Evolutionary conservation across 768 basidiomycete species (phyloP), one percentile per base, ranked within the genome.

Genomic region (Leccinum sublutescens): DNA sequence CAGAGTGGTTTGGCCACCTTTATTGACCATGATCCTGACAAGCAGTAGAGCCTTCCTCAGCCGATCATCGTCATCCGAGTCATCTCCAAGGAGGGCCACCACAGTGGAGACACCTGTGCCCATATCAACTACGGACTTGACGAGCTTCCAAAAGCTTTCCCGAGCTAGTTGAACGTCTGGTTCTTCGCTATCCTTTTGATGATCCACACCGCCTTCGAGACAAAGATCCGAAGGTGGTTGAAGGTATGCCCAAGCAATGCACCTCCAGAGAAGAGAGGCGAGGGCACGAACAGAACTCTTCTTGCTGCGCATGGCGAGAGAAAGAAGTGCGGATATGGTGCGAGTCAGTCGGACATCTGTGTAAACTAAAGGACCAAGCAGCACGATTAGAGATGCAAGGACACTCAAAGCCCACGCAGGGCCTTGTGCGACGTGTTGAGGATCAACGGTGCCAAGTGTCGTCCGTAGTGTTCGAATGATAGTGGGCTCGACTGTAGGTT

Each of bases 391-490:
- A 60, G 79, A 78, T 0, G 86, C 84, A 2, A 91, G 74, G 33
- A 91, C 86, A 59, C 81, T 82, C 55, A 90, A 76, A 5, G 82
- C 86, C 91, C 91, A 93, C 1, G 88, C 85, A 9, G 91, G 89
- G 1, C 89, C 89, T 65, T 91, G 86, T 1, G 89, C 87, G 8
- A 81, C 81, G 60, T 86, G 81, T 6, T 73, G 69, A 2, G 85
- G 85, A 6, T 88, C 85, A 4, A 75, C 70, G 1, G 80, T 77
- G 15, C 72, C 72, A 50, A 92, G 74, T 1, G 86, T 88, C 1
- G 83, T 83, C 27, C 87, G 83, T 5, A 92, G 77, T 1, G 87
- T 88, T 52, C 86, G 84, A 38, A 86, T 70, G 59, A 91, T 86
- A 3, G 74, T 36, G 1, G 85, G 72, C 50, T 88, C 87, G 11